Evolutionary conservation across 345 rosid species (phyloP).

Genomic region (Syzygium aqueum): DNA sequence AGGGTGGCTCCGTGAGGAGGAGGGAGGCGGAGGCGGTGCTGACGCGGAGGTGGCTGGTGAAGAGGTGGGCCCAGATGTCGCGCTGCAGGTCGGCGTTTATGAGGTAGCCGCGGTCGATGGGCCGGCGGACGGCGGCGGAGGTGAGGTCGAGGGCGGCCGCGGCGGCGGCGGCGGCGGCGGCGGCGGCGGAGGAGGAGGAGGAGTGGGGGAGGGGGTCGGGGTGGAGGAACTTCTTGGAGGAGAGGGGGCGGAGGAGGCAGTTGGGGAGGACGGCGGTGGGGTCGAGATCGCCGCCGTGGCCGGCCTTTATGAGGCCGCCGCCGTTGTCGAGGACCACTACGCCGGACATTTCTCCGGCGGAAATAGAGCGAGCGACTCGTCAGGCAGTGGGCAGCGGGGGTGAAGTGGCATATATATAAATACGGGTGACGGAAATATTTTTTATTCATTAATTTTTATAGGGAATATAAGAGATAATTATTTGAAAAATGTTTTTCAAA

Average conservation of each 20-base stretch:
- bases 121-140: slow-evolving; percentile 89
- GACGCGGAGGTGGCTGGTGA: slow-evolving; percentile 46
- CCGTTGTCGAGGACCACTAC: slow-evolving; percentile 92
- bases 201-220: slow-evolving; percentile 16
- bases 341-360: not conserved
- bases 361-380: not conserved
- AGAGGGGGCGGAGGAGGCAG: slow-evolving; percentile 75
- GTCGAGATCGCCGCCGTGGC: slow-evolving; percentile 77
- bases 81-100: slow-evolving; percentile 82
- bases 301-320: slow-evolving; percentile 73
- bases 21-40: slow-evolving; percentile 51
- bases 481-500: no score
- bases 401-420: not conserved
- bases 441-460: not conserved
- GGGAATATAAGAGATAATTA: no score
- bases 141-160: slow-evolving; percentile 53
- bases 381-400: not conserved
- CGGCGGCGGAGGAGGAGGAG: slow-evolving; percentile 52
- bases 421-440: no score
- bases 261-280: slow-evolving; percentile 64
- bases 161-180: slow-evolving; percentile 50
- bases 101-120: slow-evolving; percentile 91
- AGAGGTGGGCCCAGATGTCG: slow-evolving; percentile 83
- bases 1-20: slow-evolving; percentile 73
- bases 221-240: slow-evolving; percentile 65